Base-by-base conservation (phyloP, 2,329 filamentous ascomycete species). In the Juglanconis sp. region DNA sequence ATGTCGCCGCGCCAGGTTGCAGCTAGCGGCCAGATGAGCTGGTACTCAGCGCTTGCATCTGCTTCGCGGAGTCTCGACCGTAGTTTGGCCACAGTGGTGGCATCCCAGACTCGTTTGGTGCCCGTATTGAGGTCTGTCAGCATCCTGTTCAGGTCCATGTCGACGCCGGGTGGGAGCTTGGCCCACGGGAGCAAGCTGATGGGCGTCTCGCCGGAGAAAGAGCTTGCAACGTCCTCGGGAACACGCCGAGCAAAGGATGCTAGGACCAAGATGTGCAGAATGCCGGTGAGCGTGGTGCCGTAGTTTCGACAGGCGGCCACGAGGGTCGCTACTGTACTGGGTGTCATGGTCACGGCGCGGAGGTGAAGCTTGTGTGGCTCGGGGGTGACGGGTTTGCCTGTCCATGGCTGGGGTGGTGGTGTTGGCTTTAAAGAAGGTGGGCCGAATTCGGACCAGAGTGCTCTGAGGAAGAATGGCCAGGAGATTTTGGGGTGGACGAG, bases 191-290 rank as follows among this genome's bases (percentile, higher is more conserved):
- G 74, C 13, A 83, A 72, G 34, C 74, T 76, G 56, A 82, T 78
- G 56, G 79, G 77, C 0, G 78, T 82, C 24, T 64, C 65, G 34
- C 71, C 69, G 11, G 65, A 59, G 60, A 83, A 79, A 1, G 69
- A 68, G 0, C 66, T 60, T 0, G 73, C 74, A 4, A 69, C 64
- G 0, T 65, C 56, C 5, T 69, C 64, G 0, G 76, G 71, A 3
- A 82, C 65, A 3, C 69, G 74, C 0, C 64, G 66, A 4, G 77
- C 68, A 5, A 83, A 67, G 2, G 79, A 78, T 7, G 70, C 68
- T 5, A 80, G 69, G 4, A 76, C 66, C 0, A 85, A 70, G 2
- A 73, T 76, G 38, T 84, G 78, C 1, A 85, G 54, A 7, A 85
- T 71, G 0, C 74, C 74, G 0, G 82, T 85, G 6, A 85, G 66